Percentiles rank a stretch among this genome's conserved stretches.
Evolutionary conservation across 2,329 filamentous ascomycete species (phyloP).

Genomic region (Penicillium sp.): DNA sequence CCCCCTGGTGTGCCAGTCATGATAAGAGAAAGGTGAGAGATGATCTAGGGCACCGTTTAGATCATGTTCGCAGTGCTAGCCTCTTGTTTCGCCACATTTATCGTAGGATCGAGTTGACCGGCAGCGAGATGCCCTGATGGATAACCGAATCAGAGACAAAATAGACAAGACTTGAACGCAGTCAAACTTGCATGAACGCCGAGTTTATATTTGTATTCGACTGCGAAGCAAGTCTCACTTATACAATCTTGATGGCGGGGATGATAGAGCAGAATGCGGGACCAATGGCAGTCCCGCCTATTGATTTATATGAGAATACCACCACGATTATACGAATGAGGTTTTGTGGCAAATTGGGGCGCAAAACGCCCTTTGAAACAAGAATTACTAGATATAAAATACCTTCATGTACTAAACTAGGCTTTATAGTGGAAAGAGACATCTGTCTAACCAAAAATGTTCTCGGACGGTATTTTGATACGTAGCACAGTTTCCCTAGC

Average conservation of each 20-base stretch:
- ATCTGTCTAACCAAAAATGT: too few species aligned
- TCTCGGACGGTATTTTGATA: too few species aligned
- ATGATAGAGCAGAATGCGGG: constrained; percentile 4
- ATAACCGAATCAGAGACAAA: background rate
- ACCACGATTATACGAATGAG: background rate
- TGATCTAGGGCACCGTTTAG: constrained; percentile 39
- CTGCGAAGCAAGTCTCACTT: background rate
- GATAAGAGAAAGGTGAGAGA: constrained; percentile 42
- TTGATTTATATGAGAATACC: background rate
- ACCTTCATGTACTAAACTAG: too few species aligned
- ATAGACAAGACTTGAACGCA: constrained; percentile 12
- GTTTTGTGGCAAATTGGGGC: too few species aligned
- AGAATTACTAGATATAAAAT: too few species aligned
- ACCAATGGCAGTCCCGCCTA: constrained; percentile 2
- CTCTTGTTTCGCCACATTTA: constrained; percentile 42
- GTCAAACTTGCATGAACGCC: background rate
- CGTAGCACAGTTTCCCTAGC: too few species aligned
- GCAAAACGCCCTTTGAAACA: too few species aligned
- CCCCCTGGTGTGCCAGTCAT: constrained; percentile 48
- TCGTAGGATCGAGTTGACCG: constrained; percentile 45
- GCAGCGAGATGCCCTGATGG: constrained; percentile 8
- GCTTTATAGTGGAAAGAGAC: too few species aligned
- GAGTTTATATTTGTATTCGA: background rate
- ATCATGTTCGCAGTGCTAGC: constrained; percentile 45
- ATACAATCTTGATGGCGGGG: background rate